Conservation (phyloP, 176 grass and related monocot genomes). For the Cocos nucifera region DNA sequence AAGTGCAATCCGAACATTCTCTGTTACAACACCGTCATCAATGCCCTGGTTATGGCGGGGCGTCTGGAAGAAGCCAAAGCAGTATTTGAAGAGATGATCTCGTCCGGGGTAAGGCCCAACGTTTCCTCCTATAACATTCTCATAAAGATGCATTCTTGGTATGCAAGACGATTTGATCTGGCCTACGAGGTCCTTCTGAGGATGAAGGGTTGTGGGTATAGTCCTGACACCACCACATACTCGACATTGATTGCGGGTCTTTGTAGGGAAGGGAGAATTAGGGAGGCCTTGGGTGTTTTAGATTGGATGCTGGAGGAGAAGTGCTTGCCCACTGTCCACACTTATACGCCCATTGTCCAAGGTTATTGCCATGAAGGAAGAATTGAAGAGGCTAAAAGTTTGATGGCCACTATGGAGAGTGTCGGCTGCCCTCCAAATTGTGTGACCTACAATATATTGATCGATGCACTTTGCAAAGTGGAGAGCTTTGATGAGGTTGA, state of each 20-base stretch:
- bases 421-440: conserved; percentile 41
- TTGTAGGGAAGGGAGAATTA: conserved; percentile 34
- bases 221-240: conserved; percentile 41
- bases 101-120: conserved; percentile 28
- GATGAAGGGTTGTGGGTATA: conserved; percentile 28
- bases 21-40: conserved; percentile 84
- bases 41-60: conserved; percentile 39
- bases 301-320: conserved; percentile 55
- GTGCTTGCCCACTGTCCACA: conserved; percentile 45
- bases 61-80: conserved; percentile 24
- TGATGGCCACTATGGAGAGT: conserved; percentile 48
- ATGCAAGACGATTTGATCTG: conserved; percentile 31
- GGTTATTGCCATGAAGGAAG: conserved; percentile 52
- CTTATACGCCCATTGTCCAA: conserved; percentile 65
- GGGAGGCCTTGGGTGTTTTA: conserved; percentile 58
- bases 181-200: conserved; percentile 27
- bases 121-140: conserved; percentile 56
- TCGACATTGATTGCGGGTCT: conserved; percentile 63
- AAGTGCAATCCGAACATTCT: conserved; percentile 31
- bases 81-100: conserved; percentile 38
- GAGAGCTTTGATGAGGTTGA: conserved; percentile 47
- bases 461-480: conserved; percentile 41
- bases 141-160: conserved; percentile 45
- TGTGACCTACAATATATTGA: conserved; percentile 75
- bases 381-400: conserved; percentile 54